Evolutionary conservation across 2,329 filamentous ascomycete species (phyloP).

Genomic region (Colletotrichum trifolii): DNA sequence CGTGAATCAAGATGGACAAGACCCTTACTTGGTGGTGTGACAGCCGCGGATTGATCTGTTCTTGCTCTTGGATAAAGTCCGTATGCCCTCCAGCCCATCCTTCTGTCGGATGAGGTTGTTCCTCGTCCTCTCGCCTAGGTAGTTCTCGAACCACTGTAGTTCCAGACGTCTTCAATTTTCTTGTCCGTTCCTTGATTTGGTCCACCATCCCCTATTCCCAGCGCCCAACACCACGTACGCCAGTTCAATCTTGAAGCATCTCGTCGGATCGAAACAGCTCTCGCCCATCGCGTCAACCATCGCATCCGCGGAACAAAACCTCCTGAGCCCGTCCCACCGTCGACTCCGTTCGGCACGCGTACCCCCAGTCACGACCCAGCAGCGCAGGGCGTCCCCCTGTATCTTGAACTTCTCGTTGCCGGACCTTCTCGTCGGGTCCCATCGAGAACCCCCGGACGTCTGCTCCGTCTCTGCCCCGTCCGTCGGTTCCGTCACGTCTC

Average conservation of each 20-base stretch:
- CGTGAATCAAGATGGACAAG: too few relatives aligned
- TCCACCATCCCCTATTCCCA: too few relatives aligned
- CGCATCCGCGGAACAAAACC: slow-evolving; percentile 30
- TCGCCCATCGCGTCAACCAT: neutral
- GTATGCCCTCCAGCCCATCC: slow-evolving; percentile 7
- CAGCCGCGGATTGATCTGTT: neutral
- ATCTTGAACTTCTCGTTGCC: neutral
- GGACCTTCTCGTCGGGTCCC: neutral
- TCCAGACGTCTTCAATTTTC: slow-evolving; percentile 8
- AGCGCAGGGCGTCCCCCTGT: slow-evolving; percentile 10
- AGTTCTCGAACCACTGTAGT: slow-evolving; percentile 18
- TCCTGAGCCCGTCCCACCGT: slow-evolving; percentile 13
- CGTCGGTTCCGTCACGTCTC: slow-evolving; percentile 26
- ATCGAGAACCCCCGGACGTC: slow-evolving; percentile 18
- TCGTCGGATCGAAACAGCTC: neutral
- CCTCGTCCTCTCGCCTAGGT: slow-evolving; percentile 11
- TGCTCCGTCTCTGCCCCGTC: slow-evolving; percentile 22
- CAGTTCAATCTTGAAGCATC: neutral
- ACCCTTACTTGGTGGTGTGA: too few relatives aligned
- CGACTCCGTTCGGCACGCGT: too few relatives aligned
- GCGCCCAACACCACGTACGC: neutral
- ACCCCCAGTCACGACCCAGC: slow-evolving; percentile 2
- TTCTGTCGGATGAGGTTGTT: neutral
- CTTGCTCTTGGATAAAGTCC: slow-evolving; percentile 16
- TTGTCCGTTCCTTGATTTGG: slow-evolving; percentile 24